These are phyloP conservation scores for Dendrobium nobile DNA, from an alignment of 106 monocot species.

Conservation along the genomic window DNA sequence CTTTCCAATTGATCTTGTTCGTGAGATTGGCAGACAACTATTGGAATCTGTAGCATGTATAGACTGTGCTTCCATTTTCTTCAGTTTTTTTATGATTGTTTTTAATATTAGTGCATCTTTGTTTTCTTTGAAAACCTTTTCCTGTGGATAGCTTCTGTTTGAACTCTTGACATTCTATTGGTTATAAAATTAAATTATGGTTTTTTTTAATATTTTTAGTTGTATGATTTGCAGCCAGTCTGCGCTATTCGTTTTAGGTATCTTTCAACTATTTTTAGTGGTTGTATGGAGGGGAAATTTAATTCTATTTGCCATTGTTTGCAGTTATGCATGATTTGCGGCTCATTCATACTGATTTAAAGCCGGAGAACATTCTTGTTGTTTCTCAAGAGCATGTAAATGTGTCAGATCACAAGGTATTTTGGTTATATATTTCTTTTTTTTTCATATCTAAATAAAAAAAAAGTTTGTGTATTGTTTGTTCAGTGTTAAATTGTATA, in stretches of 20 bases:
- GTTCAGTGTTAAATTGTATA: background rate
- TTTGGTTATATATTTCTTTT: background rate
- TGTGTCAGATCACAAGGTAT: conserved; percentile 58
- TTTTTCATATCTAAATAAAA: background rate
- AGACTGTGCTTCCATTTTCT: conserved; percentile 3
- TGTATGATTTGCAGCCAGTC: background rate
- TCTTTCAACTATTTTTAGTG: background rate
- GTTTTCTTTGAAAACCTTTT: background rate
- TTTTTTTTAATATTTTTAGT: background rate
- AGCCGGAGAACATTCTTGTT: conserved; percentile 83
- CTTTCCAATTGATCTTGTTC: conserved; percentile 92
- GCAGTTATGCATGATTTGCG: conserved; percentile 85
- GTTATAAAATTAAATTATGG: background rate
- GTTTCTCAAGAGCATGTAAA: conserved; percentile 61
- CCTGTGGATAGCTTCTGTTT: background rate
- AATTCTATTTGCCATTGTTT: background rate
- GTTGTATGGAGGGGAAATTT: background rate
- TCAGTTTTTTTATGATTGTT: background rate
- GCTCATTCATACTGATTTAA: conserved; percentile 82
- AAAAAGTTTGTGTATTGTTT: too few species aligned
- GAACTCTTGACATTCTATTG: background rate
- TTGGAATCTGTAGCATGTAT: conserved; percentile 95
- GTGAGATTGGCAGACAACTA: conserved; percentile 90
- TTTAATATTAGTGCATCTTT: background rate
- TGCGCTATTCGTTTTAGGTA: background rate